Base-by-base conservation (phyloP, 2,329 filamentous ascomycete genomes). In the Pyrenophora tritici-repentis region DNA sequence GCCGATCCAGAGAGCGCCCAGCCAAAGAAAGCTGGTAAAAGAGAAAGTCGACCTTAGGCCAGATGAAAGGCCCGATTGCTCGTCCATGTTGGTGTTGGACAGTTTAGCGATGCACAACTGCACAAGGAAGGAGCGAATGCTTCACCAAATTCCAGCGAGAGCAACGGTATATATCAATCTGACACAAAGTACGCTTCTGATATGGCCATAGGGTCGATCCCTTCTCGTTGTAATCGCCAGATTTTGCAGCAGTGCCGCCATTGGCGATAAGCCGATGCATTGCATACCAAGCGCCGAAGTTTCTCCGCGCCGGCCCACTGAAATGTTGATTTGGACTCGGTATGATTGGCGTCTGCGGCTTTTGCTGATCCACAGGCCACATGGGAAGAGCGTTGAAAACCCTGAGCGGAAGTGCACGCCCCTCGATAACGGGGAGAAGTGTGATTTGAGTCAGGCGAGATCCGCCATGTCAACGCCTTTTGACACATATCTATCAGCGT, bases 1-100 rank as follows among this genome's bases (percentile, higher is more conserved):
- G 16, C 50, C 53, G 32, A 63, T 34, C 63, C 63, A 66, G 18
- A 60, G 39, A 29, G 41, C 44, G 8, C 48, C n/a, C 9, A 64
- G 46, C 56, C 53, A 64, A 12, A 42, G 17, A 6, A 63, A 17
- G 6, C 41, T 50, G n/a, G 55, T 53, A 18, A 64, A 13, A 1
- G 58, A 59, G 35, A 56, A 49, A 18, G 51, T 35, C 14, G 59
- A 52, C 16, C 31, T 51, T 24, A 59, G 34, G 40, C 42, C 50
- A 14, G 49, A 26, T 14, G 48, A 39, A 34, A 54, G 53, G 44
- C 42, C 58, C 42, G 56, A 52, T 49, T 58, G 50, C 13, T 43
- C 50, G 47, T 59, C 55, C 61, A 65, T 65, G 29, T 39, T 58
- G 52, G 16, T 42, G 16, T 53, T 50, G 20, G 26, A 33, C 40